Evolutionary conservation across 139 green algal genomes (phyloP), one percentile per base, ranked within the genome.

Genomic region (Picochlorum sp.): DNA sequence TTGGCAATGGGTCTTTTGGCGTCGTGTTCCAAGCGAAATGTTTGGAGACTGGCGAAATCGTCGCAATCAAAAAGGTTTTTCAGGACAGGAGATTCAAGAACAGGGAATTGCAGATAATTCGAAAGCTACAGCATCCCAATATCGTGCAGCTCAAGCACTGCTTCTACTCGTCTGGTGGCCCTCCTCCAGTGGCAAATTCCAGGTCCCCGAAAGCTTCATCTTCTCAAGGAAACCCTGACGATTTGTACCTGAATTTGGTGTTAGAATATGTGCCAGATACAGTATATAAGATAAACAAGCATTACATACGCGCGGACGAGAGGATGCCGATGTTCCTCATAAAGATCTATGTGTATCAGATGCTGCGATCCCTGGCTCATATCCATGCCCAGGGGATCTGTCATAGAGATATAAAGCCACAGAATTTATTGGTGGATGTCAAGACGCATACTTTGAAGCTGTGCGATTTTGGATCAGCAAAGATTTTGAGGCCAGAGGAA

Each of bases 21-120:
- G 91, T 97, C 4, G 94, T 99, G 15, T 97, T 94, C 63, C 83
- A 97, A 78, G 91, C 90, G 9, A 87, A 76, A 7, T 95, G 93
- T 80, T 44, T 97, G 30, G 93, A 98, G 80, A 98, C 88, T 23
- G 83, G 83, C 24, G 88, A 98, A 61, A 77, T 92, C 82, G 88
- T 99, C 30, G 94, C 94, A 7, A 98, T 99, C 64, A 99, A 99
- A 79, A 98, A 98, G 79, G 94, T 99, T 62, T 78, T 98, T 69
- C 94, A 98, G 77, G 94, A 99, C 76, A 96, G 95, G 82, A 82
- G 94, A 6, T 99, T 98, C 83, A 99, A 99, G 79, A 99, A 98
- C 80, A 70, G 94, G 6, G 94, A 99, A 86, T 82, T 99, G 79
- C 84, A 94, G 76, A 98, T 99, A 69, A 98, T 99, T 88, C 86